Percentiles rank a stretch among this genome's conserved stretches.
These are phyloP conservation scores for Fusarium lateritium DNA, from an alignment of 2,329 filamentous ascomycete genomes.

Conservation along the genomic window DNA sequence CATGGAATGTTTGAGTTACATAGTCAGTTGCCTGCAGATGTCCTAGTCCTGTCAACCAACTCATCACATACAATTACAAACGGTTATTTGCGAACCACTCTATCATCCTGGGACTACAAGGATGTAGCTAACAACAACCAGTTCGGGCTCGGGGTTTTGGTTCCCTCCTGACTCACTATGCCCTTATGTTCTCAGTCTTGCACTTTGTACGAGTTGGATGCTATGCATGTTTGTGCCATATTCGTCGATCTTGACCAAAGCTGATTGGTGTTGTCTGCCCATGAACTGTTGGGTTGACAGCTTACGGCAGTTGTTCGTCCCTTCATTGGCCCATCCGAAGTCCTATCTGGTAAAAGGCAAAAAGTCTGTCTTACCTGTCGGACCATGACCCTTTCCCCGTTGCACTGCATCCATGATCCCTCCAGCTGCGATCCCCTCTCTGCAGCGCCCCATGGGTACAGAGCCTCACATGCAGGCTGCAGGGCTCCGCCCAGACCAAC, in stretches of 20 bases:
- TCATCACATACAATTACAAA: conserved; percentile 25
- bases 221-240: conserved; percentile 25
- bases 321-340: conserved; percentile 28
- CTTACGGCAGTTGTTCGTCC: conserved; percentile 38
- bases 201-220: conserved; percentile 11
- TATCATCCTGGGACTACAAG: conserved; percentile 6
- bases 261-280: conserved; percentile 32
- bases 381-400: conserved; percentile 37
- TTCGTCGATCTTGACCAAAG: conserved; percentile 32
- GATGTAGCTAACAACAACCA: conserved; percentile 12
- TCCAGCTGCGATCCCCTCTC: conserved; percentile 36
- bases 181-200: conserved; percentile 4
- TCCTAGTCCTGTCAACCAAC: conserved; percentile 32
- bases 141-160: conserved; percentile 2
- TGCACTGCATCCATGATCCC: conserved; percentile 42
- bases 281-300: conserved; percentile 25
- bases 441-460: conserved; percentile 40
- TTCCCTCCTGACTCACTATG: background rate
- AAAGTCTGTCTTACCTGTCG: conserved; percentile 32
- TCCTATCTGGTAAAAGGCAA: conserved; percentile 19
- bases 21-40: conserved; percentile 20
- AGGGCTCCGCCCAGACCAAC: conserved; percentile 33
- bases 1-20: conserved; percentile 8
- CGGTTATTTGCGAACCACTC: background rate
- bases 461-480: conserved; percentile 50